Evolutionary conservation across 306 rosid genomes (phyloP), one percentile per base, ranked within the genome.

Genomic region (Vigna nakashimae): DNA sequence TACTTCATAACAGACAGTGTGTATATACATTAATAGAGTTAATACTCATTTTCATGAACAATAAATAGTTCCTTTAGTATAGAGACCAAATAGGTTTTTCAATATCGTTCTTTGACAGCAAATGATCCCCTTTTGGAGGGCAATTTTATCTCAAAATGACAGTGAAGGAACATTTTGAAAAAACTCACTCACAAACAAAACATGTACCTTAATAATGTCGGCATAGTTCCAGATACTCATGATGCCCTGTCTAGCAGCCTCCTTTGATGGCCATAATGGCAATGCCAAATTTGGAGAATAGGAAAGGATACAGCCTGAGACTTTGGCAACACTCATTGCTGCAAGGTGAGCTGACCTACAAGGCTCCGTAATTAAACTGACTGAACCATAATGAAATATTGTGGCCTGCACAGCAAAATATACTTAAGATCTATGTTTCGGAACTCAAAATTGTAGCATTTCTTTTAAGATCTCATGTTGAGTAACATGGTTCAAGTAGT

Each of bases 331-430:
- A 67, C 34, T 43, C 74, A 85, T 64, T 76, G 82, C 86, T 18
- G 69, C 73, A 74, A 79, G 49, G 49, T 82, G 88, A 38, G 82
- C 55, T 63, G 82, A 85, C 70, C 76, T 82, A 28, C 77, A 82
- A 28, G 82, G 84, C 67, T 82, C 82, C 50, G 28, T 53, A 59
- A 82, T 71, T 36, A 85, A 65, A 69, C 77, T 85, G 17, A 65
- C 56, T 38, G 88, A 85, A 74, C 88, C 84, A 71, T 82, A 82
- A 57, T 82, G 86, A 71, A 85, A 82, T 62, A 82, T 70, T 36
- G 64, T 65, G 6, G 86, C 84, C 82, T 85, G 77, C 82, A 82
- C 71, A 7, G 3, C 67, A 73, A 49, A 36, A 34, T 8, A 62
- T 30, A 62, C 52, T 58, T 30, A 22, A 24, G 45, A 55, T 14